Evolutionary conservation across 805 yeast species (phyloP), one percentile per base, ranked within the genome.

Genomic region (Lachancea nothofagi): DNA sequence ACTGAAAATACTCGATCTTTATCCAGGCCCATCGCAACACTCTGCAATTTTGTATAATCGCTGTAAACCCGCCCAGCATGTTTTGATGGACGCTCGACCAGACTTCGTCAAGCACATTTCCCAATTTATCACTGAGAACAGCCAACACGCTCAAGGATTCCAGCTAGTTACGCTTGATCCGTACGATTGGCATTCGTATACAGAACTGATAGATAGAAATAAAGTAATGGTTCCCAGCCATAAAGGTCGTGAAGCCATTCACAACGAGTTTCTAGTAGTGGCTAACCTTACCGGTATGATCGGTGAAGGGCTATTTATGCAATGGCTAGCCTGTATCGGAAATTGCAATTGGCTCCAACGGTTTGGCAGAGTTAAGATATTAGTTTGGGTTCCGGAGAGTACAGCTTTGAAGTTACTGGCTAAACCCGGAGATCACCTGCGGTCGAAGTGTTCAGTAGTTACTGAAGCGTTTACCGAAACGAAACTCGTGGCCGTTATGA

Each of bases 321-420:
- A 86, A 61, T 83, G 87, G 78, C 58, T 83, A 23, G 73, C 72
- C 44, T 83, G 94, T 59, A 65, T 80, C 21, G 78, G 74, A 0
- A 71, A 80, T 54, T 67, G 72, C 35, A 83, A 83, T 53, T 86
- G 95, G 96, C 57, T 85, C 7, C 80, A 78, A 46, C 67, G 69
- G 48, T 83, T 72, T 59, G 84, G 95, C 7, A 71, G 82, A 35
- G 89, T 88, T 2, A 70, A 85, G 45, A 75, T 86, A 79, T 62
- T 89, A 18, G 61, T 83, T 12, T 76, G 89, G 78, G 67, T 80
- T 15, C 77, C 79, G 3, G 75, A 79, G 5, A 37, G 65, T 0
- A 77, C 84, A 4, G 82, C 83, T 4, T 61, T 64, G 43, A 82
- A 84, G 56, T 67, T 85, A 25, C 54, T 83, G 33, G 77, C 90